Percentiles rank a stretch among this genome's conserved stretches.
phyloP scores from a whole-genome alignment of 139 green algal species.

The Chlamydomonas asymmetrica region DNA sequence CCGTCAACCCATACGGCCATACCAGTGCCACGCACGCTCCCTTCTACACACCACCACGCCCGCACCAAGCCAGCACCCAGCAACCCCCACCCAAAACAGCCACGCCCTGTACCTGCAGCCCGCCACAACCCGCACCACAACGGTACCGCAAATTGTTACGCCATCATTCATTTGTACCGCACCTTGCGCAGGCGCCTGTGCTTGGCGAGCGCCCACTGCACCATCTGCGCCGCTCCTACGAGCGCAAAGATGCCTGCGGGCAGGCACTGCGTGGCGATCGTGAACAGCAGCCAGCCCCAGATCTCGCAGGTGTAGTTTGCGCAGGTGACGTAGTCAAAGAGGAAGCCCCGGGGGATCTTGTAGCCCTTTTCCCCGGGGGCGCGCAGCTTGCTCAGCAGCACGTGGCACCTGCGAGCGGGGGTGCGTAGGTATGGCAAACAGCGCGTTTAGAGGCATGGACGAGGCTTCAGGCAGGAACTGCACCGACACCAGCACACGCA shows the following conservation, averaged over 20 bases:
- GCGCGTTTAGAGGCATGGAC: too few relatives aligned
- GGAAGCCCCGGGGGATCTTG: slow-evolving; percentile 85
- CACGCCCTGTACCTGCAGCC: too few relatives aligned
- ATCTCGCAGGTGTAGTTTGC: slow-evolving; percentile 93
- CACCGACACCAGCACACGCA: too few relatives aligned
- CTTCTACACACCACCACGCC: background rate
- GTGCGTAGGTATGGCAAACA: background rate
- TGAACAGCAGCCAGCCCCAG: slow-evolving; percentile 90
- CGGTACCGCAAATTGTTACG: background rate
- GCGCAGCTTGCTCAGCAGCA: slow-evolving; percentile 86
- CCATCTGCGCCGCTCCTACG: slow-evolving; percentile 83
- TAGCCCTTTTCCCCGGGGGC: slow-evolving; percentile 78
- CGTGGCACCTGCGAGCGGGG: slow-evolving; percentile 66
- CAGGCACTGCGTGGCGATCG: slow-evolving; percentile 75
- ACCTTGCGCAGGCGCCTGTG: slow-evolving; percentile 89
- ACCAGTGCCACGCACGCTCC: too few relatives aligned
- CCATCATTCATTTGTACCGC: too few relatives aligned
- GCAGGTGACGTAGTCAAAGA: slow-evolving; percentile 96
- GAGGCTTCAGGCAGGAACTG: too few relatives aligned
- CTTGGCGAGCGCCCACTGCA: slow-evolving; percentile 89
- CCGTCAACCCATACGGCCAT: too few relatives aligned
- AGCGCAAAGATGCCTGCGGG: slow-evolving; percentile 82
- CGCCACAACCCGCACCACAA: background rate
- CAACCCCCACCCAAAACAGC: background rate
- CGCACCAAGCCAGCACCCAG: background rate